phyloP scores from a whole-genome alignment of 495 filamentous ascomycete genomes.

The Lasiosphaeria ovina region DNA sequence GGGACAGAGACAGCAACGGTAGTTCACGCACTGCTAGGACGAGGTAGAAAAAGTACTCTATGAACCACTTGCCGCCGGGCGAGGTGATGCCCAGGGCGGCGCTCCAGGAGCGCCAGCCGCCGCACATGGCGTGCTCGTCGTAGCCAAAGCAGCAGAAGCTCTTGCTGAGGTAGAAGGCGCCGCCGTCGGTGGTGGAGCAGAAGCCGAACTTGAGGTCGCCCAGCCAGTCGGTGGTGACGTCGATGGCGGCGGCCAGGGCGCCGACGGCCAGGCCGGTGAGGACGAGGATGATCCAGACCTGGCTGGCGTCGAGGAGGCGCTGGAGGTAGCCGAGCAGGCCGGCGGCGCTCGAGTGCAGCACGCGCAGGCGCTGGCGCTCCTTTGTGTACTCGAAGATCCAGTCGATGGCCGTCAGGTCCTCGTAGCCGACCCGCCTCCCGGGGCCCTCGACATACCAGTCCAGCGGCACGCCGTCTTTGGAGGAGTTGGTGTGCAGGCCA shows the following conservation, averaged over 20 bases:
- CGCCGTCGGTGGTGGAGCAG: conserved; percentile 74
- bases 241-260: conserved; percentile 79
- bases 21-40: conserved; percentile 64
- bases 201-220: conserved; percentile 92
- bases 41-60: conserved; percentile 85
- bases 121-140: conserved; percentile 72
- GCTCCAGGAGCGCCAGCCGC: conserved; percentile 85
- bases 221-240: conserved; percentile 92
- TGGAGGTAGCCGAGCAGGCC: conserved; percentile 71
- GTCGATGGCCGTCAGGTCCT: conserved; percentile 96
- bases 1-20: conserved; percentile 23
- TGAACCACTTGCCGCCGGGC: conserved; percentile 66
- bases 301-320: conserved; percentile 74
- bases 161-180: conserved; percentile 84
- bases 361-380: conserved; percentile 80
- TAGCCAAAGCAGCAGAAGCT: conserved; percentile 92
- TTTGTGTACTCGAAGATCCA: conserved; percentile 99
- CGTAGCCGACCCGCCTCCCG: conserved; percentile 88
- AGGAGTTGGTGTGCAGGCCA: conserved; percentile 7
- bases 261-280: conserved; percentile 74
- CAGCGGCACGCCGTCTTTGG: conserved; percentile 63
- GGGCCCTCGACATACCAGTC: conserved; percentile 94
- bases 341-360: conserved; percentile 65
- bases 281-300: conserved; percentile 88
- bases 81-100: conserved; percentile 64